Evolutionary conservation across 2,329 filamentous ascomycete genomes (phyloP).

Genomic region (Microdochium trichocladiopsis): DNA sequence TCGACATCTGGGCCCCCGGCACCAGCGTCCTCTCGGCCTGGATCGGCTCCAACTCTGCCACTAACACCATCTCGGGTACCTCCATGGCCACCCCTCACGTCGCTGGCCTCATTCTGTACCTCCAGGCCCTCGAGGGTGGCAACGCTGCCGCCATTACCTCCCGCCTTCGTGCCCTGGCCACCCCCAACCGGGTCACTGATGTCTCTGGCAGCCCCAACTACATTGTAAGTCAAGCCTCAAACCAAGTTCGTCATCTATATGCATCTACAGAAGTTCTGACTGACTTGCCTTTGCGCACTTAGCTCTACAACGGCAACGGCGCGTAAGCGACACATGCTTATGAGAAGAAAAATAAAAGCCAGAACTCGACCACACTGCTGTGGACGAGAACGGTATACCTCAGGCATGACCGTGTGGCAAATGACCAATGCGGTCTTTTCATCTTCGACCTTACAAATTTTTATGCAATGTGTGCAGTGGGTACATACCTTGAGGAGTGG

Average conservation of each 20-base stretch:
- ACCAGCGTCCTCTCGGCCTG: conserved; percentile 32
- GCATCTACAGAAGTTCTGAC: conserved; percentile 8
- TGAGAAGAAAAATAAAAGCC: too few species aligned
- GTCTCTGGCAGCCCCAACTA: conserved; percentile 8
- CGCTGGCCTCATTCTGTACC: conserved; percentile 53
- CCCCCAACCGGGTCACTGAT: conserved; percentile 25
- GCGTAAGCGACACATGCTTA: neutral
- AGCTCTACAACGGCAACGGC: conserved; percentile 32
- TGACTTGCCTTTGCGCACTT: conserved; percentile 35
- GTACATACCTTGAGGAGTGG: too few species aligned
- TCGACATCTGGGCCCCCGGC: conserved; percentile 38
- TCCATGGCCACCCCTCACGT: conserved; percentile 58
- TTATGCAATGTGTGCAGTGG: too few species aligned
- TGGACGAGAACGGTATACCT: too few species aligned
- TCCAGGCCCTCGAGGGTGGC: conserved; percentile 34
- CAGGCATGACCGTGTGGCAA: too few species aligned
- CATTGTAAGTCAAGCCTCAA: neutral
- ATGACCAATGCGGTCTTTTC: too few species aligned
- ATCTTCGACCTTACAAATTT: too few species aligned
- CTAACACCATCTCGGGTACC: conserved; percentile 46
- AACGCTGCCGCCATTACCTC: conserved; percentile 32
- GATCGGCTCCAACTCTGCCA: conserved; percentile 28
- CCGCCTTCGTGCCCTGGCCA: conserved; percentile 32
- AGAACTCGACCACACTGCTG: too few species aligned
- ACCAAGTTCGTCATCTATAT: neutral